These are phyloP conservation scores for Colletotrichum aenigma DNA, from an alignment of 2,329 filamentous ascomycete species.

Conservation along the genomic window DNA sequence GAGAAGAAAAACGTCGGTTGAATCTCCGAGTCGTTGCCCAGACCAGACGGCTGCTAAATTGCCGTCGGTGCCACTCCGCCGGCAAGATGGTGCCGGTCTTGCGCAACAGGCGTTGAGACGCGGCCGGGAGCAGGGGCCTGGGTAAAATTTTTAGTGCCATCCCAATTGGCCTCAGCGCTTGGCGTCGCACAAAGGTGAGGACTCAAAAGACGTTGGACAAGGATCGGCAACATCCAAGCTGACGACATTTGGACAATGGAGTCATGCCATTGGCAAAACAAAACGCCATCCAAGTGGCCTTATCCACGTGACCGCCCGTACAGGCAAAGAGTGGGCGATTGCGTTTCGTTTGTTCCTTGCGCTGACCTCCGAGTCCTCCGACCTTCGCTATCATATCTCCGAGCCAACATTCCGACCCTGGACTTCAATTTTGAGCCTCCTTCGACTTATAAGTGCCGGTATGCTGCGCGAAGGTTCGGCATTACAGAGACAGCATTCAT, in stretches of 20 bases:
- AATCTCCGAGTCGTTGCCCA: background rate
- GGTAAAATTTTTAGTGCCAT: background rate
- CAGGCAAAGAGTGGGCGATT: background rate
- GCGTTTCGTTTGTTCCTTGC: background rate
- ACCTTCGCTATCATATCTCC: slow-evolving; percentile 8
- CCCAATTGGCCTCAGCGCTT: background rate
- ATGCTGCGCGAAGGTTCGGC: background rate
- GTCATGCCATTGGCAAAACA: background rate
- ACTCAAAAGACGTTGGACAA: background rate
- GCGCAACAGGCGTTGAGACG: background rate
- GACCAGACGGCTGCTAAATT: background rate
- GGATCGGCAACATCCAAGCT: background rate
- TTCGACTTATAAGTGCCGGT: background rate
- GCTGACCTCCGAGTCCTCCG: background rate
- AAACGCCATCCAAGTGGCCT: background rate
- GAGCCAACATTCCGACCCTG: background rate
- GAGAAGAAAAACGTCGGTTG: background rate
- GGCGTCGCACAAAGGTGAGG: background rate
- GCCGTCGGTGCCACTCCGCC: background rate
- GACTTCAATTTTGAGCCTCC: background rate
- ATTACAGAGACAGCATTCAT: background rate
- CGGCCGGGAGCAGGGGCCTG: background rate
- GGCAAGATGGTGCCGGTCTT: background rate
- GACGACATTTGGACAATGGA: background rate
- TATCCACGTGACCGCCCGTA: background rate